phyloP scores from a whole-genome alignment of 306 rosid genomes.

The Potentilla sterilis region DNA sequence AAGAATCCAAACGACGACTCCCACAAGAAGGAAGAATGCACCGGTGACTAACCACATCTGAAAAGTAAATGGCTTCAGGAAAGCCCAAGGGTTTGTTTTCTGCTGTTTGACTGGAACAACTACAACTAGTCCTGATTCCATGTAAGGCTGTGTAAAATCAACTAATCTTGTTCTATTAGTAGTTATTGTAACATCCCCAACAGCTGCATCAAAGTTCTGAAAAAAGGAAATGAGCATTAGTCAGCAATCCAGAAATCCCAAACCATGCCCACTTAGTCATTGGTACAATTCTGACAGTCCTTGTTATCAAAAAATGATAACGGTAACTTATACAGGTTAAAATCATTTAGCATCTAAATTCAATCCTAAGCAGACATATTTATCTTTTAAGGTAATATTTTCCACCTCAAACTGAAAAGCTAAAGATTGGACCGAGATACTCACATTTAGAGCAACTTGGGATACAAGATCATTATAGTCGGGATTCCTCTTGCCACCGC shows the following conservation, averaged over 20 bases:
- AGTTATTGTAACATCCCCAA: constrained; percentile 80
- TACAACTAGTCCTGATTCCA: constrained; percentile 73
- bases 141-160: constrained; percentile 85
- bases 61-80: constrained; percentile 64
- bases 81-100: constrained; percentile 81
- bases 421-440: constrained; percentile 33
- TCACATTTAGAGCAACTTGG: constrained; percentile 70
- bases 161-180: constrained; percentile 74
- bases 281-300: constrained; percentile 1
- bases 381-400: neutral
- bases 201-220: constrained; percentile 77
- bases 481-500: constrained; percentile 67
- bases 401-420: constrained; percentile 12
- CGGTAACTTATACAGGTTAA: neutral
- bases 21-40: constrained; percentile 68
- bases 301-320: neutral
- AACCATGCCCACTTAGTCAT: constrained; percentile 5
- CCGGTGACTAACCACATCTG: constrained; percentile 81
- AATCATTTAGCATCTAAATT: constrained; percentile 12
- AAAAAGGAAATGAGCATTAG: neutral
- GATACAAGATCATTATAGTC: constrained; percentile 42
- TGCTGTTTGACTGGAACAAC: constrained; percentile 57
- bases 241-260: neutral
- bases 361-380: constrained; percentile 15
- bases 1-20: constrained; percentile 86